Percentiles rank a stretch among this genome's conserved stretches.
Evolutionary conservation across 495 filamentous ascomycete species (phyloP).

Genomic region (Paragyromitra xinjiangensis): DNA sequence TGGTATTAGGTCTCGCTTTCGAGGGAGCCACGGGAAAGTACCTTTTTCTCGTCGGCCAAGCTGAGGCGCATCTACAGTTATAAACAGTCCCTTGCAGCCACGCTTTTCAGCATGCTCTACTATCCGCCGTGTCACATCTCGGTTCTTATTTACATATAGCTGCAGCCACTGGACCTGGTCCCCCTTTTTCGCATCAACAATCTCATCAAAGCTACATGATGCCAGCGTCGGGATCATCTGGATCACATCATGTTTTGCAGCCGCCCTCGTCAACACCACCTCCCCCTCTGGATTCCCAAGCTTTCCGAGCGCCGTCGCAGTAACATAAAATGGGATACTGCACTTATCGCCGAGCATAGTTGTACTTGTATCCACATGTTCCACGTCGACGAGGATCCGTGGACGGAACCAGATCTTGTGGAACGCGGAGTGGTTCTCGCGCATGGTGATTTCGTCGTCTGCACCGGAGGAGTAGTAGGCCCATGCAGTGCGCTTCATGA

Average conservation of each 20-base stretch:
- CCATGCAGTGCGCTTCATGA: conserved; percentile 97
- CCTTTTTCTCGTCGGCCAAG: conserved; percentile 89
- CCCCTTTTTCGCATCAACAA: conserved; percentile 80
- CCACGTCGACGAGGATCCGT: conserved; percentile 82
- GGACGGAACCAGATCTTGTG: conserved; percentile 99
- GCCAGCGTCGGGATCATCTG: conserved; percentile 87
- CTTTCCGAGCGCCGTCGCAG: conserved; percentile 79
- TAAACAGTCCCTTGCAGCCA: conserved; percentile 95
- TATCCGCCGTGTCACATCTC: conserved; percentile 87
- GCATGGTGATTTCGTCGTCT: conserved; percentile 97
- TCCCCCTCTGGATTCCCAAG: conserved; percentile 78
- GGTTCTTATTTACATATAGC: conserved; percentile 98
- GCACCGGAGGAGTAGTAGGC: conserved; percentile 95
- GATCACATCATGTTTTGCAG: conserved; percentile 70
- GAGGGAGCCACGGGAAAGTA: neutral
- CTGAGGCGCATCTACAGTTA: conserved; percentile 97
- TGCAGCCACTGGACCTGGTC: conserved; percentile 96
- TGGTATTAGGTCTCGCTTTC: neutral
- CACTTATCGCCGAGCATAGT: conserved; percentile 90
- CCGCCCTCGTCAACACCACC: conserved; percentile 75
- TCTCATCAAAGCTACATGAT: conserved; percentile 97
- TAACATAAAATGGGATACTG: conserved; percentile 78
- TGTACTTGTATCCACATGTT: conserved; percentile 82
- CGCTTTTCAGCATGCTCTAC: conserved; percentile 89
- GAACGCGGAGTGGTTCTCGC: conserved; percentile 95